Base-by-base conservation (phyloP, 306 rosid genomes). In the Ammopiptanthus mongolicus region DNA sequence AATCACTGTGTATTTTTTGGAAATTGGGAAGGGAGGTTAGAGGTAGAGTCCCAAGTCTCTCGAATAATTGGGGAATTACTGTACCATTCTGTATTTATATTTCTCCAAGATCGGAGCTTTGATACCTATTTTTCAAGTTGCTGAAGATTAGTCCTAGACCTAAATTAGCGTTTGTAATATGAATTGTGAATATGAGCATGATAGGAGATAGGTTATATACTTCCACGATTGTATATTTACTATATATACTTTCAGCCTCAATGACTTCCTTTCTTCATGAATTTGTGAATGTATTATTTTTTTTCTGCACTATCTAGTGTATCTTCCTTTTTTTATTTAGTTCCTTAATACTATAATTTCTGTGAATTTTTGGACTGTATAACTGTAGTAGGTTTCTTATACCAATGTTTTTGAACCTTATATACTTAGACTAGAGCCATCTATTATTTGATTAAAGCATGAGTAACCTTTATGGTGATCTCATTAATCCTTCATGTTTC, bases 401-500 rank as follows among this genome's bases (percentile, higher is more conserved):
- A 29, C 36, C 23, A 73, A 61, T 61, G 8, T 59, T 33, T 46
- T 29, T 8, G 14, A 69, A 37, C 39, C 58, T 4, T 34, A 5
- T 46, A 21, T 55, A 71, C 42, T 22, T 51, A 5, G 42, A 44
- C 25, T 34, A 25, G 58, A 73, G 51, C 79, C 69, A 65, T 80
- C 52, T 65, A 72, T 12, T 19, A 44, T 65, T 44, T 66, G 14
- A 56, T 17, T 68, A 51, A 59, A 50, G 44, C 42, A 59, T 55
- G 5, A 57, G 39, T 34, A 34, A 63, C 63, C 51, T 59, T 57
- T 19, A 23, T 33, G 37, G 42, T 36, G 52, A 33, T 75, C 65
- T 36, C 50, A 70, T 15, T 46, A 55, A 51, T 44, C 73, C 74
- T 75, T 62, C 13, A 14, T 23, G 22, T 69, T 48, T 37, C 81